A percentile compares a stretch with the other conserved stretches of the same genome.
Conservation (phyloP, 2,329 filamentous ascomycete genomes). For the Penicillium thymicola region DNA sequence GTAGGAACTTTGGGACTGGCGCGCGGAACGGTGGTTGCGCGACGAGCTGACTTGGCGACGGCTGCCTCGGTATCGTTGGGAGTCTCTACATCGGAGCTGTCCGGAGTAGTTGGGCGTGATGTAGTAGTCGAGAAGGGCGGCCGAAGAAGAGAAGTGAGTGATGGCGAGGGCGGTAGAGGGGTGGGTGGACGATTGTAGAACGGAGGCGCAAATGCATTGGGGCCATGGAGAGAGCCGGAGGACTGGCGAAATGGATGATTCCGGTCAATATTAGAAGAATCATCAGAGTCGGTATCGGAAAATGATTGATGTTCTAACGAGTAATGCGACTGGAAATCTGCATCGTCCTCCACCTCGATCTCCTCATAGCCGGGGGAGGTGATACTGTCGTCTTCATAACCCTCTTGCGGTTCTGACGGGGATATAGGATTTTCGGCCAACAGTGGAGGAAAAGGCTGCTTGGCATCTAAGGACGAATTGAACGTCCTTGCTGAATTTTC, state of each 20-base stretch:
- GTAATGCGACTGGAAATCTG: conserved; percentile 47
- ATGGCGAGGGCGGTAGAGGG: conserved; percentile 86
- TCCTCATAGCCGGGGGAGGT: conserved; percentile 30
- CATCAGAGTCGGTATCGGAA: conserved; percentile 37
- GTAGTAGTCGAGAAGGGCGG: conserved; percentile 63
- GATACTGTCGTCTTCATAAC: conserved; percentile 28
- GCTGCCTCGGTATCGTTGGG: conserved; percentile 58
- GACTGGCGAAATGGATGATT: conserved; percentile 42
- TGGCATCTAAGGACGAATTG: conserved; percentile 27
- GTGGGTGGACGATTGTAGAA: conserved; percentile 98
- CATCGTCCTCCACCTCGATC: conserved; percentile 38
- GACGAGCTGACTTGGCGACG: conserved; percentile 59
- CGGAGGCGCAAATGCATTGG: conserved; percentile 66
- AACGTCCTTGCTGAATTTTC: conserved; percentile 2
- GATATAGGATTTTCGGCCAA: conserved; percentile 27
- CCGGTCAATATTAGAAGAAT: conserved; percentile 31
- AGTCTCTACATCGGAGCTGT: conserved; percentile 81
- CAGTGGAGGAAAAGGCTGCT: conserved; percentile 35
- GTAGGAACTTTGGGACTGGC: conserved; percentile 94
- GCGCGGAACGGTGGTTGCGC: conserved; percentile 67
- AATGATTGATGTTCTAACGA: conserved; percentile 39
- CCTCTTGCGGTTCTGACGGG: conserved; percentile 20
- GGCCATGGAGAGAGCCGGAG: conserved; percentile 40
- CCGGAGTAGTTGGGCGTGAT: conserved; percentile 88
- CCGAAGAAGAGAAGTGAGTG: conserved; percentile 83